Base-by-base conservation (phyloP, 169 alveolate genomes). In the Theileria luwenshuni region DNA sequence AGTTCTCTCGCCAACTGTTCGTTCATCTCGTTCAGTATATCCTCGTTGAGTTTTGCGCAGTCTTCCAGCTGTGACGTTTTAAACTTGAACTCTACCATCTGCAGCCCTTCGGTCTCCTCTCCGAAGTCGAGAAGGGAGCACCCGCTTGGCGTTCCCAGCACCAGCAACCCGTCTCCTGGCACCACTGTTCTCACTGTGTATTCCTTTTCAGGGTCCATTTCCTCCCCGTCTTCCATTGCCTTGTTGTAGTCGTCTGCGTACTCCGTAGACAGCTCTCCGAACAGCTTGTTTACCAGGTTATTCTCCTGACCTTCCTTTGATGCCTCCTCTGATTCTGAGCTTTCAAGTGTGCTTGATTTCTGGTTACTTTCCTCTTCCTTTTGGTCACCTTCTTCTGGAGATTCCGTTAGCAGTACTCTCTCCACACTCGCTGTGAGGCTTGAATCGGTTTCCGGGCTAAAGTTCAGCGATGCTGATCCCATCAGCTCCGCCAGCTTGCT, bases 141-240 rank as follows among this genome's bases (percentile, higher is more conserved):
- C 0, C 89, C 89, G 47, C 80, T 73, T 23, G 89, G 77, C 38
- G 89, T 81, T 27, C 83, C 73, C 15, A 81, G 76, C 28, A 81
- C 85, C 27, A 81, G 72, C 49, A 74, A n/a, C 43, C 47, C 71
- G 25, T 83, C 89, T 10, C 45, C 68, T 43, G 84, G 85, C 43
- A 81, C 41, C 71, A 35, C 30, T 12, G 89, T 68, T 51, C 60
- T 70, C 3, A 58, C 89, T 25, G 89, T 63, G 76, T 81, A 72
- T 21, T 27, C 62, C 74, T 72, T 81, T 32, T 81, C 76, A 13
- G 84, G 60, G 76, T 73, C 80, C 74, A 81, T 73, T 0, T 72
- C 60, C 25, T 6, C 73, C 58, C 59, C 77, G 21, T 67, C 80
- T 10, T 32, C 70, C 7, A 35, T 23, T 47, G 83, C 61, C 25